phyloP scores from a whole-genome alignment of 2,329 filamentous ascomycete species.

The Monilinia laxa region DNA sequence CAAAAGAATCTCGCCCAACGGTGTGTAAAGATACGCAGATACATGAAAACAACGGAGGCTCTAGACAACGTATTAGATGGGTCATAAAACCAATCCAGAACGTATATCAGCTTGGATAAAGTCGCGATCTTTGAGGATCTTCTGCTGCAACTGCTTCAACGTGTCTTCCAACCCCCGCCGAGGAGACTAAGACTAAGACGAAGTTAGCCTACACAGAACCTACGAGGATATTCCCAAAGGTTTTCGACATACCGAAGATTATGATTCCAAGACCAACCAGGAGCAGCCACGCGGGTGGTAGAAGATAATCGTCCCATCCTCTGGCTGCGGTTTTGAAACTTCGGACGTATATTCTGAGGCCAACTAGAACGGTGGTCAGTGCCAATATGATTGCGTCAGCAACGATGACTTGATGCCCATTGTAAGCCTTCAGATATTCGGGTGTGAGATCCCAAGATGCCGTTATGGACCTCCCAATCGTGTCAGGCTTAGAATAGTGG shows the following conservation, averaged over 20 bases:
- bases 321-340: not conserved
- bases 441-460: not conserved
- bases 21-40: not conserved
- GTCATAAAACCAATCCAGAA: slow-evolving; percentile 3
- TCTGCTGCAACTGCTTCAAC: not conserved
- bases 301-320: slow-evolving; percentile 14
- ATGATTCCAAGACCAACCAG: not conserved
- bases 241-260: not conserved
- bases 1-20: not conserved
- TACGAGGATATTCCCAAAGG: too few relatives aligned
- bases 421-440: not conserved
- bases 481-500: not conserved
- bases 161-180: slow-evolving; percentile 3
- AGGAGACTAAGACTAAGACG: not conserved
- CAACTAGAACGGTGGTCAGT: not conserved
- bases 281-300: slow-evolving; percentile 7
- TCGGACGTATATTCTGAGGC: slow-evolving; percentile 3
- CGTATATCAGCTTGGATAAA: not conserved
- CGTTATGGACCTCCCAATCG: not conserved
- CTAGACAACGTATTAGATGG: not conserved
- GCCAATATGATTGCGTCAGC: not conserved
- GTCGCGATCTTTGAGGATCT: not conserved
- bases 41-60: not conserved
- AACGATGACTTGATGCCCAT: not conserved
- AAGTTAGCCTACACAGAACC: not conserved